A percentile compares a stretch with the other conserved stretches of the same genome.
These are phyloP conservation scores for Termitomyces sp. DNA, from an alignment of 768 basidiomycete genomes.

Conservation along the genomic window DNA sequence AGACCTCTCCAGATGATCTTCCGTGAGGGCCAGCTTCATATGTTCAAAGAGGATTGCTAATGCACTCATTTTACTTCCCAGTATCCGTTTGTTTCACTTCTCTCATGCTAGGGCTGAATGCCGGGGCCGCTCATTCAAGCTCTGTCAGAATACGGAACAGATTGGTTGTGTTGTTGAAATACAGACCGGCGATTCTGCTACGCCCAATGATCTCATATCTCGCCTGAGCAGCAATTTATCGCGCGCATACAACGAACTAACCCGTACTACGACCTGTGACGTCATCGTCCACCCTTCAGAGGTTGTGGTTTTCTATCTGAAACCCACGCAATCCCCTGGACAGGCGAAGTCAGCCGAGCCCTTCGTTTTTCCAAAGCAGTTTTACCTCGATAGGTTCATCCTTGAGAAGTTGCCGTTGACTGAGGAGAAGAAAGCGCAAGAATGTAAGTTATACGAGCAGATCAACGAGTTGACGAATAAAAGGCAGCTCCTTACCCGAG, in stretches of 20 bases:
- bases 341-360: constrained; percentile 26
- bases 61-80: constrained; percentile 8
- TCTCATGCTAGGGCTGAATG: constrained; percentile 42
- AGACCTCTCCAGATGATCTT: constrained; percentile 27
- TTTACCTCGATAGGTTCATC: constrained; percentile 73
- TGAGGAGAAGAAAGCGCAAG: constrained; percentile 27
- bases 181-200: constrained; percentile 34
- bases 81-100: constrained; percentile 47
- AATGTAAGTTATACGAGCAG: constrained; percentile 38
- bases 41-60: not conserved
- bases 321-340: constrained; percentile 8
- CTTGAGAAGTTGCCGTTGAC: constrained; percentile 45
- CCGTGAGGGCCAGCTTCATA: constrained; percentile 21
- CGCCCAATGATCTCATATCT: constrained; percentile 52
- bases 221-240: constrained; percentile 43
- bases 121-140: constrained; percentile 18
- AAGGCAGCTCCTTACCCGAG: constrained; percentile 42
- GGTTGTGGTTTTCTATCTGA: constrained; percentile 52
- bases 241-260: constrained; percentile 21
- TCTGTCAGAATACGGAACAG: constrained; percentile 15
- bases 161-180: constrained; percentile 47
- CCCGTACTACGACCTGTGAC: constrained; percentile 33
- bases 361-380: constrained; percentile 56
- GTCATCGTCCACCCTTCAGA: constrained; percentile 61
- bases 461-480: constrained; percentile 39